phyloP scores from a whole-genome alignment of 371 early-diverging fungal genomes.

The Mortierella sp. region DNA sequence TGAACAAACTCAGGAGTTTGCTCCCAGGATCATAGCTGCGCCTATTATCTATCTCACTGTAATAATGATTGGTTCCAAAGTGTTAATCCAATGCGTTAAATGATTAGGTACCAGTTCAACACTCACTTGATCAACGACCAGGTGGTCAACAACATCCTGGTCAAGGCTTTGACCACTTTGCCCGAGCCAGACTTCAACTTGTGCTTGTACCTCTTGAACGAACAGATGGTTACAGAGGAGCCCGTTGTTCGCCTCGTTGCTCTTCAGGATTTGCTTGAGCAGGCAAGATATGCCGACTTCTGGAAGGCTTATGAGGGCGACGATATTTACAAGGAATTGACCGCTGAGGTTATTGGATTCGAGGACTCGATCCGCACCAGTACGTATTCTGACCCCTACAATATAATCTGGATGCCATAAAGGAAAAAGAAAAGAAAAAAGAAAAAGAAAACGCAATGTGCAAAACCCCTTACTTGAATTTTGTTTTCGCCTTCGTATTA shows the following conservation, averaged over 20 bases:
- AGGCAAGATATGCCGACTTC: constrained; percentile 82
- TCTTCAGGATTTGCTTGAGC: constrained; percentile 85
- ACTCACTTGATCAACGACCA: constrained; percentile 78
- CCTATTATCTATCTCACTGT: background rate
- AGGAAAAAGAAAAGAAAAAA: background rate
- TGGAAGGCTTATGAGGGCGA: constrained; percentile 75
- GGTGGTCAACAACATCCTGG: constrained; percentile 81
- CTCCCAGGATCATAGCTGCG: background rate
- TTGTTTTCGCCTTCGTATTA: constrained; percentile 5
- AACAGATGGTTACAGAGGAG: constrained; percentile 76
- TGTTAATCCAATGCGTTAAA: background rate
- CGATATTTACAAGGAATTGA: constrained; percentile 68
- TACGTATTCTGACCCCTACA: constrained; percentile 18
- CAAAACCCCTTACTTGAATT: background rate
- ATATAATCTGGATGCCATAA: background rate
- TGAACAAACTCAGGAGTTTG: background rate
- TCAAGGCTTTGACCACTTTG: constrained; percentile 85
- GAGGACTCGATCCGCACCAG: constrained; percentile 77
- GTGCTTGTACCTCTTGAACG: constrained; percentile 86
- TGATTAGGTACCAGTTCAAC: constrained; percentile 88
- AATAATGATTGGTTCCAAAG: background rate
- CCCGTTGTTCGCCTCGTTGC: constrained; percentile 74
- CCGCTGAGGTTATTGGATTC: constrained; percentile 78
- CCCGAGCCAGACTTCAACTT: constrained; percentile 92
- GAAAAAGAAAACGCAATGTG: background rate